A percentile compares a stretch with the other conserved stretches of the same genome.
These are phyloP conservation scores for Eucalyptus paniculata DNA, from an alignment of 345 rosid genomes.

Conservation along the genomic window DNA sequence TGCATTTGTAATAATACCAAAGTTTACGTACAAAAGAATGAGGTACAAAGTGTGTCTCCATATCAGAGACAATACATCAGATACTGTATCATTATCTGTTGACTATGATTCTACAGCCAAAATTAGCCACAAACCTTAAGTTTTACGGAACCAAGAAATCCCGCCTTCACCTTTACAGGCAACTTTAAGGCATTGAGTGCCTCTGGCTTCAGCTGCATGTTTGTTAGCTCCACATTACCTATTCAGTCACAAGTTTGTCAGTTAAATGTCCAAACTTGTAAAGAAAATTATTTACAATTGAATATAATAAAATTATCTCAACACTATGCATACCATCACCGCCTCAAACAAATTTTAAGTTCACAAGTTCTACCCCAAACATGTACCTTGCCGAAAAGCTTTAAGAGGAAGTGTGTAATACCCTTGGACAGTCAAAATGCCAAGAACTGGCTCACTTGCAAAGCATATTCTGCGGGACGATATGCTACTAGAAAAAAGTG, in stretches of 20 bases:
- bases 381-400: not conserved
- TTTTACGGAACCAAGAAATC: conserved; percentile 97
- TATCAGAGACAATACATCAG: not conserved
- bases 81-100: not conserved
- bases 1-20: not conserved
- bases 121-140: conserved; percentile 57
- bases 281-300: not conserved
- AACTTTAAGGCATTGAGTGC: conserved; percentile 91
- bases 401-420: not conserved
- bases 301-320: not conserved
- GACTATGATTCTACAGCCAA: not conserved
- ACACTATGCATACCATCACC: not conserved
- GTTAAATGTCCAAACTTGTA: not conserved
- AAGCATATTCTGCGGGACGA: not conserved
- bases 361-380: not conserved
- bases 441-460: not conserved
- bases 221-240: conserved; percentile 94
- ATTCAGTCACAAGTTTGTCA: not conserved
- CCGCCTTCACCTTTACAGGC: conserved; percentile 98
- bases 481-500: not conserved
- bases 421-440: not conserved
- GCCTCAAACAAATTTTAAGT: not conserved
- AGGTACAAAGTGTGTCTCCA: not conserved
- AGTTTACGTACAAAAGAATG: not conserved
- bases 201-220: conserved; percentile 98